Evolutionary conservation across 768 basidiomycete species (phyloP).

Genomic region (Cubamyces sp.): DNA sequence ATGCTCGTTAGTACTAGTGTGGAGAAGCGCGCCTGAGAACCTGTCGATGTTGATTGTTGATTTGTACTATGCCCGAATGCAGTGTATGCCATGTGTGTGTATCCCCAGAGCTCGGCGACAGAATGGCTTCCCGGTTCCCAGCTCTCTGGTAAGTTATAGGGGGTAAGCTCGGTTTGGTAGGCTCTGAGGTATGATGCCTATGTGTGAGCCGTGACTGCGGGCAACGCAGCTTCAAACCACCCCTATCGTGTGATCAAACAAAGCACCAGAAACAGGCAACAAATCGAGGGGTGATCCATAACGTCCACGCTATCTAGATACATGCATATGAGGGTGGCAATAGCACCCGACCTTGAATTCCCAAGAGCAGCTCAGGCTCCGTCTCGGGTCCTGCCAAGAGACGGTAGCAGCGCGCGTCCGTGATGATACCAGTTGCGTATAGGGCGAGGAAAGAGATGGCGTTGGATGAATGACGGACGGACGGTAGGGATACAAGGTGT

Average conservation of each 20-base stretch:
- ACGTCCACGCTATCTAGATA: constrained; percentile 11
- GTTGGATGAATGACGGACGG: background rate
- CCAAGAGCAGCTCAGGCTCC: background rate
- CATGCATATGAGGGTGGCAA: constrained; percentile 7
- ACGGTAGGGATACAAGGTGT: constrained; percentile 16
- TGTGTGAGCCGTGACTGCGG: no score
- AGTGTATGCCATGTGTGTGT: no score
- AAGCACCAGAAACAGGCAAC: background rate
- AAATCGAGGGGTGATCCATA: constrained; percentile 3
- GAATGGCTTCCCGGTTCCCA: no score
- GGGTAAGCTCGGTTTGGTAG: no score
- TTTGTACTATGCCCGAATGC: background rate
- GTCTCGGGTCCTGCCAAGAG: constrained; percentile 8
- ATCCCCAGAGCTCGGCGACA: no score
- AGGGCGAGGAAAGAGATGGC: background rate
- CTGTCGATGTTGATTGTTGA: no score
- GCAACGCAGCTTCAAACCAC: no score
- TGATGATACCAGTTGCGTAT: background rate
- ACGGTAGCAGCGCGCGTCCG: background rate
- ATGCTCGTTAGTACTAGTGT: background rate
- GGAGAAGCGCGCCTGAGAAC: no score
- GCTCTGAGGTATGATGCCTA: no score
- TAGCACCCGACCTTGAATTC: background rate
- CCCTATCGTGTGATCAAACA: no score
- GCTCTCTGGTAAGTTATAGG: no score